Base-by-base conservation (phyloP, 1,139 yeast genomes). In the Taiozyma onychis region DNA sequence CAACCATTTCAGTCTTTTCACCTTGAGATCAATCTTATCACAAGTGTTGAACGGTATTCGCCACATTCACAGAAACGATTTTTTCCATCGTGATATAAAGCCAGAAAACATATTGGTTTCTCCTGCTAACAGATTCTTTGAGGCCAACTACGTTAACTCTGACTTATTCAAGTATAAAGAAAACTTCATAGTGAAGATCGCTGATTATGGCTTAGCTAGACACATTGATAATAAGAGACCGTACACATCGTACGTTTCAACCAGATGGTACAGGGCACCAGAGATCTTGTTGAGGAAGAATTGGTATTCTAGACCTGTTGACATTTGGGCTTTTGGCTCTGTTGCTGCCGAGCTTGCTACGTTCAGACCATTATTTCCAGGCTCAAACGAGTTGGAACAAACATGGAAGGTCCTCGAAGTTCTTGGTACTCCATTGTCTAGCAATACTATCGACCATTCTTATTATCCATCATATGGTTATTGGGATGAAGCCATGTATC, bases 251-350 rank as follows among this genome's bases (percentile, higher is more conserved):
- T 93, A 93, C 61, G 95, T 93, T 8, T 87, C 97, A 0, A 93
- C 98, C 0, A 77, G 99, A 60, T 93, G 98, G 98, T 93, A 93
- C 66, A 75, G 99, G 54, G 84, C 97, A 0, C 99, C 99, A 0
- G 99, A 93, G 67, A 85, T 93, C 44, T 73, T 93, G 44, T 72
- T 93, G 51, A 76, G 93, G 54, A 79, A 80, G 55, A 76, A 76
- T 9, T 69, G 69, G 58, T 89, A 93, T 65, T 80, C 93, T 0
- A 77, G 73, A 48, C 90, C 96, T 0, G 80, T 89, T 43, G 99
- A 93, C 71, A 79, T 91, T 42, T 93, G 98, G 98, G 96, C 98
- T 0, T 87, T 89, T 70, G 97, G 96, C 1, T 77, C 85, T 30
- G 88, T 93, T 45, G 91, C 93, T 0, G 81, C 81, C 7, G 99